Evolutionary conservation across 2,329 filamentous ascomycete genomes (phyloP).

Genomic region (Hansfordia pulvinata): DNA sequence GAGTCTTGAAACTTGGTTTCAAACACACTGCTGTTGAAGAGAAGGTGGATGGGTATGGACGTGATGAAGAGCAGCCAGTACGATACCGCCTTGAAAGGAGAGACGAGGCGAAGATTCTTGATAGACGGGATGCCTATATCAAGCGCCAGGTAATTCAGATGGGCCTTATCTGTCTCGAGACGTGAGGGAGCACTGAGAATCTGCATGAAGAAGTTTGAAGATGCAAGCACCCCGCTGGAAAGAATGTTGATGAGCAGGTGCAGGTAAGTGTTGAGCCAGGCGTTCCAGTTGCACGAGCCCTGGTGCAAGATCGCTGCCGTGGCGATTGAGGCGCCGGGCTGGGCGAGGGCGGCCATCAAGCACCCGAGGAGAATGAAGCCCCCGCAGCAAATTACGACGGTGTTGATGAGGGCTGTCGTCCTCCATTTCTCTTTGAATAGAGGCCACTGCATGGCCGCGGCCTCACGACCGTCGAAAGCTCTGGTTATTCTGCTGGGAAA

Average conservation of each 20-base stretch:
- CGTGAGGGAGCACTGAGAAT: conserved; percentile 5
- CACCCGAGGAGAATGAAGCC: too few species aligned
- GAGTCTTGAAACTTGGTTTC: neutral
- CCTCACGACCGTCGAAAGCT: too few species aligned
- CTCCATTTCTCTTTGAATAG: too few species aligned
- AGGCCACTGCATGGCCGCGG: too few species aligned
- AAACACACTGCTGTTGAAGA: conserved; percentile 4
- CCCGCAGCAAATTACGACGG: too few species aligned
- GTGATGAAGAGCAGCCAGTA: conserved; percentile 3
- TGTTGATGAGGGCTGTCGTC: too few species aligned
- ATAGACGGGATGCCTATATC: conserved; percentile 25
- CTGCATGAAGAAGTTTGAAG: conserved; percentile 9
- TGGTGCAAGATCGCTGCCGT: too few species aligned
- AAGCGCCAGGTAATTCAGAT: conserved; percentile 22
- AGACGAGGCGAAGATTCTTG: conserved; percentile 14
- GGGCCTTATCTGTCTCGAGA: conserved; percentile 20
- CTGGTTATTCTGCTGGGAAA: too few species aligned
- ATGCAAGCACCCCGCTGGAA: conserved; percentile 3
- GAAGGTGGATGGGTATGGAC: conserved; percentile 4
- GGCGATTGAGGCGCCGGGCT: too few species aligned
- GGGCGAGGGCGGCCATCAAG: too few species aligned
- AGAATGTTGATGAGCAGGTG: conserved; percentile 3
- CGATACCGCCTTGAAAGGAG: conserved; percentile 1
- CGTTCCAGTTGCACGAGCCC: too few species aligned
- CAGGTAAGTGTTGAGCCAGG: conserved; percentile 2